Evolutionary conservation across 2,329 filamentous ascomycete species (phyloP), one percentile per base, ranked within the genome.

Genomic region (Colletotrichum orbiculare): DNA sequence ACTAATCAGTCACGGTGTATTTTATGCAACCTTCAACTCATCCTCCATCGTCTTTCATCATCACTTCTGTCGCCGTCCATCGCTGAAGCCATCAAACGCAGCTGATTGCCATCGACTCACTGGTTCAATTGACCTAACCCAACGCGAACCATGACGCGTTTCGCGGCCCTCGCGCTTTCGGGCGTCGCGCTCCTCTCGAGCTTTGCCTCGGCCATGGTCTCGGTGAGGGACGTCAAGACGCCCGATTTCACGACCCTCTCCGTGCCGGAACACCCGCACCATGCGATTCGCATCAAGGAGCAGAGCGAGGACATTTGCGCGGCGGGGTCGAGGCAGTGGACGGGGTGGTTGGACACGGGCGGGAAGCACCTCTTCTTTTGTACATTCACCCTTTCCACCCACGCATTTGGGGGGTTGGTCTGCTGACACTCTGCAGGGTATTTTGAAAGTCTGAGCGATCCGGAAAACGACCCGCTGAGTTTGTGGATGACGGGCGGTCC

Each of bases 401-500:
- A 25, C 25, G 25, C 37, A 0, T 5, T 9, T 53, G 8, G 13
- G 37, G 2, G 2, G n/a, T n/a, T 8, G 13, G 9, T 25, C 13
- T 8, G 68, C 54, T 17, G 8, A 35, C 2, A 8, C 3, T 9
- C 10, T 3, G 0, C 12, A 66, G 63, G 73, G 73, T 73, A 72
- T 54, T 71, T 73, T 54, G 73, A 75, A 46, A 71, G 73, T 53
- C 68, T 72, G 11, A 64, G 69, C 33, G 66, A 71, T 43, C 72
- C 73, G 6, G 54, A 66, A 3, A 70, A 68, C 6, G 75, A 74
- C 4, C 75, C 75, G 13, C 71, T 87, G 55, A 84, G 83, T 4
- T 82, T 87, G 69, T 88, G 83, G 83, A 75, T 89, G 54, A 88
- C 87, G 70, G 87, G 87, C 43, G 87, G 87, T 2, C 87, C 87